Conservation (phyloP, 2,329 filamentous ascomycete genomes). For the Pseudocercospora fijiensis region DNA sequence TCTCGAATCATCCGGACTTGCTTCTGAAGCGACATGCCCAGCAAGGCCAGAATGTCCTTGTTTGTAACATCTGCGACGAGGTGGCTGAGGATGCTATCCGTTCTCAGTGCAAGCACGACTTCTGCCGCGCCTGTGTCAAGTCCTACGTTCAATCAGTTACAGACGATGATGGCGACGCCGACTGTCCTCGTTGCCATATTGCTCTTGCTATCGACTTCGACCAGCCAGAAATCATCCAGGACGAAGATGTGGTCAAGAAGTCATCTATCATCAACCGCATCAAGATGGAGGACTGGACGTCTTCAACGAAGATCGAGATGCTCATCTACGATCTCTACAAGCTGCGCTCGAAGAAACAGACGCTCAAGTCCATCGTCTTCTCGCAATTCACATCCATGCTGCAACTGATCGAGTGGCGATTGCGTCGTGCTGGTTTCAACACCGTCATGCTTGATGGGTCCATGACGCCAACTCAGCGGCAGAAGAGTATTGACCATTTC, state of each 20-base stretch:
- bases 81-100: slow-evolving; percentile 91
- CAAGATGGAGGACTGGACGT: slow-evolving; percentile 98
- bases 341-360: slow-evolving; percentile 86
- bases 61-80: slow-evolving; percentile 95
- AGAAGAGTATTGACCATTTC: slow-evolving; percentile 92
- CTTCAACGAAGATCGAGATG: slow-evolving; percentile 95
- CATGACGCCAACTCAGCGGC: slow-evolving; percentile 88
- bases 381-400: slow-evolving; percentile 97
- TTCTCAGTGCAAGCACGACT: slow-evolving; percentile 89
- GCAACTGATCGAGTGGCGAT: slow-evolving; percentile 93
- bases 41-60: slow-evolving; percentile 83
- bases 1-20: slow-evolving; percentile 92
- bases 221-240: slow-evolving; percentile 91
- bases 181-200: slow-evolving; percentile 88
- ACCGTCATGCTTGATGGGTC: slow-evolving; percentile 97
- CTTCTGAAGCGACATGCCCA: slow-evolving; percentile 84
- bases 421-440: slow-evolving; percentile 93
- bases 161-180: slow-evolving; percentile 58
- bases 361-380: slow-evolving; percentile 95
- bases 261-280: slow-evolving; percentile 98
- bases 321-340: slow-evolving; percentile 92
- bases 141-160: slow-evolving; percentile 74
- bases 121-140: slow-evolving; percentile 77
- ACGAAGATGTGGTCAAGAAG: slow-evolving; percentile 83
- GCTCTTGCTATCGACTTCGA: slow-evolving; percentile 86